These are phyloP conservation scores for Phytophthora pinifolia DNA, from an alignment of 352 stramenopile genomes.

Conservation along the genomic window DNA sequence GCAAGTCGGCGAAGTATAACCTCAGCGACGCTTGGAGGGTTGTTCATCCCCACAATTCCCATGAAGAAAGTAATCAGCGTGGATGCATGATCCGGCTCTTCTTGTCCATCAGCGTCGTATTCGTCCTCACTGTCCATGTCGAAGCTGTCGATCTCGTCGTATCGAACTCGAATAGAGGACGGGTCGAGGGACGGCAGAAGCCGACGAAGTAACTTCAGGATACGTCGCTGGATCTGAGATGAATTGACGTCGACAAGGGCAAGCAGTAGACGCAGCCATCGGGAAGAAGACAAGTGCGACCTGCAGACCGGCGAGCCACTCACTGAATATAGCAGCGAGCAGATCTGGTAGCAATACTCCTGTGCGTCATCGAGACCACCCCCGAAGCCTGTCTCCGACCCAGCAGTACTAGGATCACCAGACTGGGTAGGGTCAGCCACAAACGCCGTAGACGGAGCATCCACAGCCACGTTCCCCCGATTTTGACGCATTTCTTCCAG, in stretches of 20 bases:
- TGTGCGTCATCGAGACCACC: constrained; percentile 53
- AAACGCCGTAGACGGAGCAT: constrained; percentile 26
- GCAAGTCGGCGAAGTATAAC: constrained; percentile 44
- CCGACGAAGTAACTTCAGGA: constrained; percentile 80
- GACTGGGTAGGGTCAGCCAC: constrained; percentile 44
- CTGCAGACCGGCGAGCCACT: constrained; percentile 81
- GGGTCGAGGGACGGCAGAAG: constrained; percentile 78
- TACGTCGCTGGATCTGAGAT: constrained; percentile 74
- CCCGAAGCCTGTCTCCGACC: constrained; percentile 35
- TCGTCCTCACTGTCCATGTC: constrained; percentile 87
- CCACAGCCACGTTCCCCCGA: constrained; percentile 14
- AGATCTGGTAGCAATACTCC: constrained; percentile 92
- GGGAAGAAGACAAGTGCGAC: constrained; percentile 81
- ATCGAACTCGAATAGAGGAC: constrained; percentile 54
- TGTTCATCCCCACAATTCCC: constrained; percentile 68
- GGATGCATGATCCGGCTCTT: constrained; percentile 55
- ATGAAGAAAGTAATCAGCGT: constrained; percentile 79
- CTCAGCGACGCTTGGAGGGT: constrained; percentile 67
- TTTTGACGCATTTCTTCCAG: constrained; percentile 69
- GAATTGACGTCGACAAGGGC: constrained; percentile 75
- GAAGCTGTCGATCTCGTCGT: constrained; percentile 71
- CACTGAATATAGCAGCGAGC: constrained; percentile 84
- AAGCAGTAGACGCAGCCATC: constrained; percentile 82
- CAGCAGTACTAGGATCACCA: constrained; percentile 39
- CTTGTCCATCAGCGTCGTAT: constrained; percentile 53